A percentile compares a stretch with the other conserved stretches of the same genome.
Evolutionary conservation across 129 eudicot species (phyloP).

Genomic region (Dittrichia graveolens): DNA sequence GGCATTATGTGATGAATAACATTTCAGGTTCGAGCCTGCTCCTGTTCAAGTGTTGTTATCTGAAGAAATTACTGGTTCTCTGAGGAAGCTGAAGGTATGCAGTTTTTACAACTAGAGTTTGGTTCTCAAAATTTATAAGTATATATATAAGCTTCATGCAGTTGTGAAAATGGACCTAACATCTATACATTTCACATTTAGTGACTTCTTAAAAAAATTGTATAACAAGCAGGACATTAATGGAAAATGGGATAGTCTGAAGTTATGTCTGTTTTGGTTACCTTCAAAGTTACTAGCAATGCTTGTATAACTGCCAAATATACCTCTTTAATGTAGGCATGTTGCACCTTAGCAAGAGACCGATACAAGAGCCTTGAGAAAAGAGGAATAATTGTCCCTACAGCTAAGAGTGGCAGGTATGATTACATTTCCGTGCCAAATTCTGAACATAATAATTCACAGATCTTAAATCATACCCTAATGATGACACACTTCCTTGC

Average conservation of each 20-base stretch:
- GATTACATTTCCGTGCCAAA: not conserved
- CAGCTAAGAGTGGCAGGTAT: slow-evolving; percentile 78
- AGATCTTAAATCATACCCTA: not conserved
- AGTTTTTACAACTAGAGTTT: not conserved
- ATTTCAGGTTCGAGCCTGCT: slow-evolving; percentile 84
- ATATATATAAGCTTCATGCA: too few species aligned
- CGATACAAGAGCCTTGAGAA: slow-evolving; percentile 95
- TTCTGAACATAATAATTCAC: not conserved
- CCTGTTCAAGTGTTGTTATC: slow-evolving; percentile 81
- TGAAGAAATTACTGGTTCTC: slow-evolving; percentile 88
- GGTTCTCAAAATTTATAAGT: not conserved
- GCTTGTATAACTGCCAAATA: not conserved
- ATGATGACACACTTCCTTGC: not conserved
- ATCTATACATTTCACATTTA: too few species aligned
- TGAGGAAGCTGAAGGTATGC: slow-evolving; percentile 81
- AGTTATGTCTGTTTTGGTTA: too few species aligned
- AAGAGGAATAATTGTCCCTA: slow-evolving; percentile 82
- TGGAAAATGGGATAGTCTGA: too few species aligned
- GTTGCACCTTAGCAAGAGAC: slow-evolving; percentile 86
- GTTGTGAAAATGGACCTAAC: too few species aligned
- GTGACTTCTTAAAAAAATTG: too few species aligned
- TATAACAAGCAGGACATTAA: too few species aligned
- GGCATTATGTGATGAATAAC: not conserved
- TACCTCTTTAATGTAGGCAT: slow-evolving; percentile 50
- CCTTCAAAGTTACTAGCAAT: not conserved